phyloP scores from a whole-genome alignment of 1,284 basidiomycete genomes.

The Microbotryum saponariae region DNA sequence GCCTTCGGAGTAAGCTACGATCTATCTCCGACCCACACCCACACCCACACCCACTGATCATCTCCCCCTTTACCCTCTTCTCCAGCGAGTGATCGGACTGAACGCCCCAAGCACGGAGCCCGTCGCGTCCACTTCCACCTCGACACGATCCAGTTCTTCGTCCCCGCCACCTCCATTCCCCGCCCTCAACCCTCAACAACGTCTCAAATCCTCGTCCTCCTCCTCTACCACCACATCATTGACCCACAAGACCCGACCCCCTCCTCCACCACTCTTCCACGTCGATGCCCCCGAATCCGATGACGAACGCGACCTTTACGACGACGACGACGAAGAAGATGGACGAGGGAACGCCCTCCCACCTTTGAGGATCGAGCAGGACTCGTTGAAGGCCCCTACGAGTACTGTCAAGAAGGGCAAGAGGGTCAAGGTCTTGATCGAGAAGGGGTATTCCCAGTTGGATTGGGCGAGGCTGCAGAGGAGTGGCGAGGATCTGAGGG shows the following conservation, averaged over 20 bases:
- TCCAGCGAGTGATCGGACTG: slow-evolving; percentile 1
- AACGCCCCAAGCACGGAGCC: background rate
- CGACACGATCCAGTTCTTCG: slow-evolving; percentile 48
- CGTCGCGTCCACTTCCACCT: slow-evolving; percentile 46
- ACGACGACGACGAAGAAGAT: slow-evolving; percentile 13
- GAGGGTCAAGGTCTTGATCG: slow-evolving; percentile 71
- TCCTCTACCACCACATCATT: slow-evolving; percentile 31
- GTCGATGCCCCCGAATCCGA: slow-evolving; percentile 32
- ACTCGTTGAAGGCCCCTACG: slow-evolving; percentile 46
- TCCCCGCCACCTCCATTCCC: slow-evolving; percentile 78
- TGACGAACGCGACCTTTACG: slow-evolving; percentile 33
- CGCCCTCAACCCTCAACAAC: slow-evolving; percentile 68
- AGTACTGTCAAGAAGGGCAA: slow-evolving; percentile 47
- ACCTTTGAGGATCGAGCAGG: slow-evolving; percentile 50
- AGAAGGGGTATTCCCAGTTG: slow-evolving; percentile 82
- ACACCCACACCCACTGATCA: background rate
- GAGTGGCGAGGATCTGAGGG: slow-evolving; percentile 65
- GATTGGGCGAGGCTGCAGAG: slow-evolving; percentile 86
- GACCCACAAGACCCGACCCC: slow-evolving; percentile 17
- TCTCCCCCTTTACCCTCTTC: background rate
- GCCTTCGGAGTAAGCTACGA: background rate
- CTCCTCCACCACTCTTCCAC: slow-evolving; percentile 42
- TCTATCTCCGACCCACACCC: no score
- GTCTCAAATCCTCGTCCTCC: slow-evolving; percentile 42
- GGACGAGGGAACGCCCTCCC: slow-evolving; percentile 42